phyloP scores from a whole-genome alignment of 371 early-diverging fungal genomes.

The Sporodiniella umbellata region DNA sequence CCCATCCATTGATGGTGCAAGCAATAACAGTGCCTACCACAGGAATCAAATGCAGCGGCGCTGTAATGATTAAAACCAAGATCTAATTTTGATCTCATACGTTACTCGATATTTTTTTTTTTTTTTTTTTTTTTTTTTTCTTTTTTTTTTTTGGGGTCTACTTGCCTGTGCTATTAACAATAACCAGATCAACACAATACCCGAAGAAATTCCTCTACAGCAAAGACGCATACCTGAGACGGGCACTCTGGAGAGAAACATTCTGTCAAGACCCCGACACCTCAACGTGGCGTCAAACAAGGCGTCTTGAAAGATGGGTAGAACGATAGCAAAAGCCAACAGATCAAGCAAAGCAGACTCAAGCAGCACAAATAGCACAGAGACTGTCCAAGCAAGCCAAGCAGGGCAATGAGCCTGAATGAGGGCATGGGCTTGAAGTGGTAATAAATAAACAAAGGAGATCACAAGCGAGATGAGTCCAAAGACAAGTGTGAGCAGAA shows the following conservation, averaged over 20 bases:
- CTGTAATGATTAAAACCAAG: slow-evolving; percentile 50
- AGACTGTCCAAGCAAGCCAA: slow-evolving; percentile 55
- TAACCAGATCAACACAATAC: slow-evolving; percentile 26
- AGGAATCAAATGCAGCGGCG: slow-evolving; percentile 62
- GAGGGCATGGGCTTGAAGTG: slow-evolving; percentile 54
- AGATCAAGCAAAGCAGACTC: slow-evolving; percentile 51
- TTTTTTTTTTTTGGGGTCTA: neutral
- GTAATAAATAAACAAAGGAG: slow-evolving; percentile 37
- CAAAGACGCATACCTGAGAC: slow-evolving; percentile 33
- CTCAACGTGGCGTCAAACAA: slow-evolving; percentile 55
- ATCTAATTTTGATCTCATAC: slow-evolving; percentile 37
- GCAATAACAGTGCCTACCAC: slow-evolving; percentile 52
- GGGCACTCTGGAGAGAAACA: slow-evolving; percentile 40
- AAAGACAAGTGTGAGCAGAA: slow-evolving; percentile 35
- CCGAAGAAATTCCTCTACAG: slow-evolving; percentile 39
- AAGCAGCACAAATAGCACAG: slow-evolving; percentile 52
- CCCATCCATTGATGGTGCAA: slow-evolving; percentile 59
- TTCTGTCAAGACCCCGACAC: slow-evolving; percentile 44
- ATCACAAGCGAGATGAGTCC: slow-evolving; percentile 36
- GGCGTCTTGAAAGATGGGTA: slow-evolving; percentile 53
- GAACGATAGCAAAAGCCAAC: slow-evolving; percentile 49
- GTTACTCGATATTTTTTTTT: neutral
- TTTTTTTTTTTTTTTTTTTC: neutral
- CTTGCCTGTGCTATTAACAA: slow-evolving; percentile 20
- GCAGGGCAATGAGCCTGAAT: slow-evolving; percentile 52